phyloP scores from a whole-genome alignment of 805 yeast genomes.

The Myxozyma geophila region DNA sequence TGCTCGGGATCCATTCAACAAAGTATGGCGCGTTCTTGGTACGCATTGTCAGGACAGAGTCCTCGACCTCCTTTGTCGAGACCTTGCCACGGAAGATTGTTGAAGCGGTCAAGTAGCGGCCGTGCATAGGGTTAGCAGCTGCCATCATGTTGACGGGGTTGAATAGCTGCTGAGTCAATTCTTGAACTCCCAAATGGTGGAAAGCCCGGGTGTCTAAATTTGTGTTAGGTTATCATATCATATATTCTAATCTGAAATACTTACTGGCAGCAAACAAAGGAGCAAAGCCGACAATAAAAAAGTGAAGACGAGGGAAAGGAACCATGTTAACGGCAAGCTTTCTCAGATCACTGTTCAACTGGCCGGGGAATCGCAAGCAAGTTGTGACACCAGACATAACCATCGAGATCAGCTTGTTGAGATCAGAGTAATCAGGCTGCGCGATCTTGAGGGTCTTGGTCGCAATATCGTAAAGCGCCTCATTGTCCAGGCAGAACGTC shows the following conservation, averaged over 20 bases:
- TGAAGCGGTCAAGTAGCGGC: slow-evolving; percentile 89
- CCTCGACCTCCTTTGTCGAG: slow-evolving; percentile 91
- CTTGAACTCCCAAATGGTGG: slow-evolving; percentile 84
- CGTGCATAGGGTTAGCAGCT: slow-evolving; percentile 87
- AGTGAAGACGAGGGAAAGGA: slow-evolving; percentile 93
- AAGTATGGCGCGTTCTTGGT: slow-evolving; percentile 79
- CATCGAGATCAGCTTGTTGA: slow-evolving; percentile 80
- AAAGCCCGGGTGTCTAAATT: slow-evolving; percentile 71
- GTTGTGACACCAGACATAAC: slow-evolving; percentile 97
- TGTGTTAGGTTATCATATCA: background rate
- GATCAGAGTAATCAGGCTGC: slow-evolving; percentile 77
- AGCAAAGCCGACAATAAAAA: slow-evolving; percentile 94
- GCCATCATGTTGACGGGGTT: slow-evolving; percentile 96
- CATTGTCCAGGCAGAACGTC: slow-evolving; percentile 94
- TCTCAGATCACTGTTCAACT: slow-evolving; percentile 88
- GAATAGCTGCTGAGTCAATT: slow-evolving; percentile 91
- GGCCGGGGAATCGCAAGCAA: slow-evolving; percentile 92
- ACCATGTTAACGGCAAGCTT: slow-evolving; percentile 92
- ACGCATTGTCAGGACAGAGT: slow-evolving; percentile 85
- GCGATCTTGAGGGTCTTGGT: slow-evolving; percentile 80
- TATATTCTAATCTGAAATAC: background rate
- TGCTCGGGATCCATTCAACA: slow-evolving; percentile 96
- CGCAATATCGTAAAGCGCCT: slow-evolving; percentile 88
- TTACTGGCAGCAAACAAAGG: slow-evolving; percentile 69
- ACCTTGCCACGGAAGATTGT: slow-evolving; percentile 94